Evolutionary conservation across 257 asterid genomes (phyloP).

Genomic region (Petrea volubilis): DNA sequence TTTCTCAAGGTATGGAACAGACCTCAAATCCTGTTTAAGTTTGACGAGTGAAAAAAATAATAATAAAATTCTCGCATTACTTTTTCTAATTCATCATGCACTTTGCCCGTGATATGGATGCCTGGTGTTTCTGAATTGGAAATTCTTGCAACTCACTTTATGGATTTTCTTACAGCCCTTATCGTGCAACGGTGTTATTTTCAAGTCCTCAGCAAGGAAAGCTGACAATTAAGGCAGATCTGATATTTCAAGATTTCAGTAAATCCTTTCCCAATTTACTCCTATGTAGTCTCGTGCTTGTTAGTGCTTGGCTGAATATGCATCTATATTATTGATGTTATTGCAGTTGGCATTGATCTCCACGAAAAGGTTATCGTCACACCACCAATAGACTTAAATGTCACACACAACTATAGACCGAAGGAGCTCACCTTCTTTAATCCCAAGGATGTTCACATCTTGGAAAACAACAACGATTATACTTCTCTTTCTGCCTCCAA

Average conservation of each 20-base stretch:
- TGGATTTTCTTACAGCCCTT: conserved; percentile 67
- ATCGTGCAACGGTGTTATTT: conserved; percentile 57
- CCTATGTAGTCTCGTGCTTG: neutral
- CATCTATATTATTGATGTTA: conserved; percentile 32
- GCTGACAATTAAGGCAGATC: conserved; percentile 77
- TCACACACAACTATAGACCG: conserved; percentile 35
- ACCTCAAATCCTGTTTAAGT: conserved; percentile 20
- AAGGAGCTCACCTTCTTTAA: conserved; percentile 40
- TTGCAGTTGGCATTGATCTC: conserved; percentile 92
- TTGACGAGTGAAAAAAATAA: conserved; percentile 9
- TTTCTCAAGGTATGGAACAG: conserved; percentile 68
- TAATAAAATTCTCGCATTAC: neutral
- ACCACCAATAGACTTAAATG: conserved; percentile 42
- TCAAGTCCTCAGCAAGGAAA: conserved; percentile 71
- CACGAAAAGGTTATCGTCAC: conserved; percentile 64
- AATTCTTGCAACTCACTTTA: conserved; percentile 18
- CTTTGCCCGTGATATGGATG: conserved; percentile 19
- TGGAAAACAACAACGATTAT: conserved; percentile 34
- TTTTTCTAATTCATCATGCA: conserved; percentile 15
- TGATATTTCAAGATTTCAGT: conserved; percentile 83
- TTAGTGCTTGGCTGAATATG: conserved; percentile 13
- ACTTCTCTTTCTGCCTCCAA: conserved; percentile 41
- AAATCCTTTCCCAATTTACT: conserved; percentile 28
- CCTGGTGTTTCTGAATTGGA: conserved; percentile 1
- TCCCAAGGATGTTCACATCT: conserved; percentile 43